A percentile compares a stretch with the other conserved stretches of the same genome.
Conservation (phyloP, 2,329 filamentous ascomycete species). For the Botrytis aclada region DNA sequence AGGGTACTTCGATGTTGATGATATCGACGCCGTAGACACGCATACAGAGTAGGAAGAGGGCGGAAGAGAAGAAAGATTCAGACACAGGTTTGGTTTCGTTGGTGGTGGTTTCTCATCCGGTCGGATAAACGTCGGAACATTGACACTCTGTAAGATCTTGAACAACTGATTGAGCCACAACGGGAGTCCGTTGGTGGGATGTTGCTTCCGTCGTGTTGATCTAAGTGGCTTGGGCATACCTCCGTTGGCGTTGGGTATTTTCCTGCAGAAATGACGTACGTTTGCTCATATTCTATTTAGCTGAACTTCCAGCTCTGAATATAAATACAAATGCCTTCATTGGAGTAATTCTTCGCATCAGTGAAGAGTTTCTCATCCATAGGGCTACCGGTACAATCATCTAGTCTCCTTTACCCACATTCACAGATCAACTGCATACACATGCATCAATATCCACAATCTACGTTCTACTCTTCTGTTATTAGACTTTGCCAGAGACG, state of each 20-base stretch:
- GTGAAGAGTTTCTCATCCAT: not conserved
- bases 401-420: not conserved
- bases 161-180: not conserved
- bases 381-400: not conserved
- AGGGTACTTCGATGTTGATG: not conserved
- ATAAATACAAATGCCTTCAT: not conserved
- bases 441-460: not conserved
- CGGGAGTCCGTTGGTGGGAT: not conserved
- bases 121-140: not conserved
- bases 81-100: not conserved
- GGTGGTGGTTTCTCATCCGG: not conserved
- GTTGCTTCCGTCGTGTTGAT: not conserved
- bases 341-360: not conserved
- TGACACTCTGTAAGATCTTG: not conserved
- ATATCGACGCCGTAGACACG: not conserved
- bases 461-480: not conserved
- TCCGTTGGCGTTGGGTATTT: not conserved
- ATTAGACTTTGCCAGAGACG: not conserved
- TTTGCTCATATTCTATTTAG: not conserved
- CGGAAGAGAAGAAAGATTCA: not conserved
- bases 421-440: not conserved
- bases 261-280: not conserved
- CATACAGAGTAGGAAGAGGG: not conserved
- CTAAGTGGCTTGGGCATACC: not conserved
- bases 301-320: not conserved